Conservation (phyloP, 106 monocot genomes). For the Agapanthus africanus region DNA sequence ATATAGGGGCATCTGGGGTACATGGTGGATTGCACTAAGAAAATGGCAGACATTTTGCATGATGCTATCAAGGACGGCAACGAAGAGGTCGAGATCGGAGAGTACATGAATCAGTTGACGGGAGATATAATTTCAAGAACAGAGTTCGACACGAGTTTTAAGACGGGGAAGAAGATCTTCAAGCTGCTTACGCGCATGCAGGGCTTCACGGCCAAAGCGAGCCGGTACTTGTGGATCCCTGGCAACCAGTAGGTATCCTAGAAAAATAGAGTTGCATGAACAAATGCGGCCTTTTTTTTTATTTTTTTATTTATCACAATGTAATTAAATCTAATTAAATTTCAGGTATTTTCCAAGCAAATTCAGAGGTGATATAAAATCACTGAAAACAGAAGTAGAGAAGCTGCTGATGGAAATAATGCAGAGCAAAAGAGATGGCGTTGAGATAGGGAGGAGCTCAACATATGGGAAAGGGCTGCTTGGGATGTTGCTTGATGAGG, state of each 20-base stretch:
- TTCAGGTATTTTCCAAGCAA: conserved; percentile 90
- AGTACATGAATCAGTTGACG: conserved; percentile 58
- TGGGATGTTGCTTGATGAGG: conserved; percentile 52
- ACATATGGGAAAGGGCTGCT: conserved; percentile 70
- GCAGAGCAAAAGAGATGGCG: conserved; percentile 41
- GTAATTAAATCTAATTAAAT: not conserved
- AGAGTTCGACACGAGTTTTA: conserved; percentile 80
- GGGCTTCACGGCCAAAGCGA: conserved; percentile 62
- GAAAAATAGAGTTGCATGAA: too few relatives aligned
- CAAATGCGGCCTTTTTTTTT: too few relatives aligned
- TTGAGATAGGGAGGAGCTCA: conserved; percentile 58
- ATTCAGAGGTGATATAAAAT: conserved; percentile 59
- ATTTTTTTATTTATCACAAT: too few relatives aligned
- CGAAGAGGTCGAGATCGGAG: conserved; percentile 74
- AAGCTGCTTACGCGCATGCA: conserved; percentile 56
- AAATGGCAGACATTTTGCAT: conserved; percentile 33
- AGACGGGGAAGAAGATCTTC: conserved; percentile 71
- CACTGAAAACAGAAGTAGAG: conserved; percentile 59
- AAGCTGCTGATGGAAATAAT: conserved; percentile 65
- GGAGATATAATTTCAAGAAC: conserved; percentile 73
- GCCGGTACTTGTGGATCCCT: conserved; percentile 83
- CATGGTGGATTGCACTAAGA: conserved; percentile 91
- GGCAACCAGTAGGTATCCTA: conserved; percentile 49
- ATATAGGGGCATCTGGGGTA: conserved; percentile 49
- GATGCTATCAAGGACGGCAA: conserved; percentile 14